These are phyloP conservation scores for Allium sativum DNA, from an alignment of 106 monocot species.

Conservation along the genomic window DNA sequence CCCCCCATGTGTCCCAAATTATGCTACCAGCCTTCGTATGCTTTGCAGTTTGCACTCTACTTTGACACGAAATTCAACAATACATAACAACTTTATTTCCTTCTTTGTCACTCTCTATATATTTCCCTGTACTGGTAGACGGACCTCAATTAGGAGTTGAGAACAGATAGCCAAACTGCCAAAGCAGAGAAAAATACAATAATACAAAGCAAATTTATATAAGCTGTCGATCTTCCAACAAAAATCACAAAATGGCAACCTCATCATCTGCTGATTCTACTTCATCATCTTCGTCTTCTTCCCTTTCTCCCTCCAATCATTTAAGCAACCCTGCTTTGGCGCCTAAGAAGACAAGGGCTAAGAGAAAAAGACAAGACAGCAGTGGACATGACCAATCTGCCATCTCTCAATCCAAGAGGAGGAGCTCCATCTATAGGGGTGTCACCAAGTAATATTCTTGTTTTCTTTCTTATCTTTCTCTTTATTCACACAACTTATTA, in stretches of 20 bases:
- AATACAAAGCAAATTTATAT: background rate
- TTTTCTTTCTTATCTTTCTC: background rate
- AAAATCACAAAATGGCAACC: background rate
- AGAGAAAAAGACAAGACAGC: background rate
- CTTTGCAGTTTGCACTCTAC: too few relatives aligned
- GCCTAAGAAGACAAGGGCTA: background rate
- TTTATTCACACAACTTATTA: background rate
- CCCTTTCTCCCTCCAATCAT: background rate
- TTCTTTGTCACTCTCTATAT: background rate
- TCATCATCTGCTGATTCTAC: background rate
- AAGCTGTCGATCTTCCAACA: background rate
- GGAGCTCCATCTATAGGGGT: constrained; percentile 8
- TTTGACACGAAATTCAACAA: too few relatives aligned
- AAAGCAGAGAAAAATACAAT: background rate
- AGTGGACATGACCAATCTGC: background rate
- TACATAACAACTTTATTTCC: background rate
- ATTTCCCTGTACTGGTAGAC: constrained; percentile 1
- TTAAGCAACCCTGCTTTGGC: background rate
- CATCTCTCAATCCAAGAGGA: background rate
- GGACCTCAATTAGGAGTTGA: background rate
- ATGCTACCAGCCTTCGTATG: too few relatives aligned
- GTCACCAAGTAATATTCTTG: background rate
- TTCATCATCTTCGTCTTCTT: background rate
- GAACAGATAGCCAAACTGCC: background rate
- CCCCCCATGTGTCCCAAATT: too few relatives aligned